Conservation (phyloP, 2,329 filamentous ascomycete genomes). For the Coleophoma cylindrospora region DNA sequence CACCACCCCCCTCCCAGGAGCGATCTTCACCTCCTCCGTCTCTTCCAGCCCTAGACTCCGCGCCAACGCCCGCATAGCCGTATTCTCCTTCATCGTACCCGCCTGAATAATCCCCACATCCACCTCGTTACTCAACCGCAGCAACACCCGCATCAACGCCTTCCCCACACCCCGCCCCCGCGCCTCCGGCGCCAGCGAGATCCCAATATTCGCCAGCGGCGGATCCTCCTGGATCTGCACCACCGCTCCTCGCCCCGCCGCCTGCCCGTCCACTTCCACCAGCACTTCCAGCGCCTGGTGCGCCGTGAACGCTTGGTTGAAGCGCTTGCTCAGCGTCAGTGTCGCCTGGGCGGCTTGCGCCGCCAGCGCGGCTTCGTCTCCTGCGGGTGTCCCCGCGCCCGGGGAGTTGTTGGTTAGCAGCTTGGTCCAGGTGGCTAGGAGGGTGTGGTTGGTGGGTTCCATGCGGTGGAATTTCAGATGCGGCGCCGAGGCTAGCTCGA, state of each 20-base stretch:
- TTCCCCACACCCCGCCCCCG: constrained; percentile 7
- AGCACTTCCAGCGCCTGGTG: constrained; percentile 4
- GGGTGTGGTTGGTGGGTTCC: too few species aligned
- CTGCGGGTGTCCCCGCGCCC: too few species aligned
- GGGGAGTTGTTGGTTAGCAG: too few species aligned
- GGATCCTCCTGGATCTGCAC: background rate
- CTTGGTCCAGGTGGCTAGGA: too few species aligned
- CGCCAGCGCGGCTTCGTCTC: too few species aligned
- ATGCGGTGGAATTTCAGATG: too few species aligned
- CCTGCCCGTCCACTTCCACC: background rate
- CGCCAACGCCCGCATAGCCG: constrained; percentile 9
- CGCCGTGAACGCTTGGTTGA: background rate
- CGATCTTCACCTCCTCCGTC: constrained; percentile 20
- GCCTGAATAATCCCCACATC: constrained; percentile 5
- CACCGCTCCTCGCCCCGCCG: background rate
- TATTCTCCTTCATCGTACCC: constrained; percentile 11
- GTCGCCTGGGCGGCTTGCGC: too few species aligned
- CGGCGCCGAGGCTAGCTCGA: too few species aligned
- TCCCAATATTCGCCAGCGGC: constrained; percentile 4
- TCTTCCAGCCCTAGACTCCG: constrained; percentile 7
- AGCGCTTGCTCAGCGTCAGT: too few species aligned
- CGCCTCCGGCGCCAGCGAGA: background rate
- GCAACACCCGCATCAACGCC: constrained; percentile 2
- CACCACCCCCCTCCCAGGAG: constrained; percentile 21
- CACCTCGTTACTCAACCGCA: constrained; percentile 11